These are phyloP conservation scores for Asterophora parasitica DNA, from an alignment of 768 basidiomycete species.

Conservation along the genomic window DNA sequence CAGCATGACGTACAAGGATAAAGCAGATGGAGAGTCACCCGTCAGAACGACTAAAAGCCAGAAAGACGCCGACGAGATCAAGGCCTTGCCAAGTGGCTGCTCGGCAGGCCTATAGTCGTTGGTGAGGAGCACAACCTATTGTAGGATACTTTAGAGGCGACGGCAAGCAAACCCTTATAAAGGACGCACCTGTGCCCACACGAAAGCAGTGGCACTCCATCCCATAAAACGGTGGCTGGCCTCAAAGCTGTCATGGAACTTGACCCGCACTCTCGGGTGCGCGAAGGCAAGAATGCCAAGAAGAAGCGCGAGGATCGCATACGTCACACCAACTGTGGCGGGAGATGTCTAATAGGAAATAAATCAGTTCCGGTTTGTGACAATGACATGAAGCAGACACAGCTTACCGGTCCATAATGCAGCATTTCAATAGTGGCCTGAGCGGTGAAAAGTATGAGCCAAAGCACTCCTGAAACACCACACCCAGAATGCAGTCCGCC, in stretches of 20 bases:
- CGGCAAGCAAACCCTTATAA: not conserved
- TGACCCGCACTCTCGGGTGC: constrained; percentile 41
- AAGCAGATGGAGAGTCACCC: constrained; percentile 17
- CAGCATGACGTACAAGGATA: not conserved
- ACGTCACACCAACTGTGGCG: constrained; percentile 46
- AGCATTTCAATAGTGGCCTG: constrained; percentile 48
- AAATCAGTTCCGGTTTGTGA: not conserved
- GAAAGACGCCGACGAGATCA: constrained; percentile 43
- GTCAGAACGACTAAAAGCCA: constrained; percentile 55
- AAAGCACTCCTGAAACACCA: constrained; percentile 48
- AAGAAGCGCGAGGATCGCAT: constrained; percentile 44
- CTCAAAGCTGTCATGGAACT: constrained; percentile 51
- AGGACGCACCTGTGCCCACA: constrained; percentile 35
- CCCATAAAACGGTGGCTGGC: constrained; percentile 52
- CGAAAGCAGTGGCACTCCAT: constrained; percentile 38
- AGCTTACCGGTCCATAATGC: constrained; percentile 29
- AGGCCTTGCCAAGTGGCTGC: constrained; percentile 36
- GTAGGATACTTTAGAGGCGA: not conserved
- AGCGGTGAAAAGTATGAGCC: constrained; percentile 45
- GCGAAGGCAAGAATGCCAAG: constrained; percentile 48
- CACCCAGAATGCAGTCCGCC: constrained; percentile 57
- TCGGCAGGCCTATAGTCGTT: constrained; percentile 43
- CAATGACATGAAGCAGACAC: too few species aligned
- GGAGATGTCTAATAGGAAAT: constrained; percentile 28
- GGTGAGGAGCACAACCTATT: constrained; percentile 44